Base-by-base conservation (phyloP, 179 eudicot genomes). In the Beta lomatogona region DNA sequence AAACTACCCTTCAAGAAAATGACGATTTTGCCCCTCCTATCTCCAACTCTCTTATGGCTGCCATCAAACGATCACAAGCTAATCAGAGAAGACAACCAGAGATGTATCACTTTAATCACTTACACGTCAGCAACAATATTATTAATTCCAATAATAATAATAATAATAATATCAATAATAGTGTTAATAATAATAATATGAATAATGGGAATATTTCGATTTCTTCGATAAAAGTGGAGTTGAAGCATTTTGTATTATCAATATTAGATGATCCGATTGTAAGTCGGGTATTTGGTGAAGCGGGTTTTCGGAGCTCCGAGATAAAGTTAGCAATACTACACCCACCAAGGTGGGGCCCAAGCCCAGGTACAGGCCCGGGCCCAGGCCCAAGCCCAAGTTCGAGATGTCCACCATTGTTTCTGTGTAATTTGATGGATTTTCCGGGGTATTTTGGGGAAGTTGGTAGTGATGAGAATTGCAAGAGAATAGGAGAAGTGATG, bases 201-300 rank as follows among this genome's bases (percentile, higher is more conserved):
- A 25, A 25, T 28, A 83, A 21, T 15, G 45, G 64, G 12, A 45
- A 81, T 22, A 67, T 80, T 21, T 87, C 92, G 68, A 76, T 88
- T 64, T 80, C 93, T 1, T 76, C 85, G 3, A 86, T 94, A 6
- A 96, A 89, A 57, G 97, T 96, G 22, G 98, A 96, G 76, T 61
- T 96, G 67, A 91, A 91, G 89, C 91, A 94, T 71, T 93, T 96
- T 58, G 82, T 94, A 18, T 8, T 90, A 1, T 92, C 99, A 41
- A 96, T 96, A 52, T 58, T 96, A n/a, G 99, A 96, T 76, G 99
- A 96, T 77, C 99, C 99, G 82, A 88, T 90, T 60, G 95, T 96
- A 1, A 93, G 90, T 50, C 84, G 99, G 82, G 99, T 96, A 0
- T 89, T 96, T 36, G 97, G 92, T 0, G 99, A 96, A 2, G 99